Base-by-base conservation (phyloP, 192 early-diverging fungal genomes). In the Backusella circina region DNA sequence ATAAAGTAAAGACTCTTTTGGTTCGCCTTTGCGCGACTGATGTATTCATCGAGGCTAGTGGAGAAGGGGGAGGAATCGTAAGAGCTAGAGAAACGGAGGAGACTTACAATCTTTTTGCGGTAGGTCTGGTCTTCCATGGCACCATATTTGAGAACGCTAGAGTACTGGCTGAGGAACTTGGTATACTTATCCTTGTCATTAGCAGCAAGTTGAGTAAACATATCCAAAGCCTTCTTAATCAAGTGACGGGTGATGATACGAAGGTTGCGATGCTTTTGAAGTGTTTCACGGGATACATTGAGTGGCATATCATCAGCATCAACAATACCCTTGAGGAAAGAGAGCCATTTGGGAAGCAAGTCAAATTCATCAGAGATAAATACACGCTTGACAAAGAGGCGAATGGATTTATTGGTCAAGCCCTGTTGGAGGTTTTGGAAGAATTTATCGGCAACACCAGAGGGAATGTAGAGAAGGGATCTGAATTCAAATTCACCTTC, bases 221-320 rank as follows among this genome's bases (percentile, higher is more conserved):
- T 88, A 65, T 99, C 95, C 69, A 99, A 84, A 64, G 94, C 84
- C 85, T 94, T 98, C 76, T 90, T 91, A 57, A 97, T 85, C n/a
- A 99, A 71, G 78, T 92, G 95, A 79, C 95, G 96, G 71, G 89
- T 88, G 70, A 99, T 96, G 23, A 89, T 79, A 81, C 90, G 90
- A 67, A 99, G 89, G 28, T 90, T 80, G 30, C 88, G 88, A 78
- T 93, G 90, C 70, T 96, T 91, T 84, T 99, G 98, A 61, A 99
- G 85, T 8, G 96, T 97, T 85, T 99, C 98, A 71, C 98, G 92
- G 6, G 97, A 99, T 18, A 99, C 95, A 74, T 98, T 98, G 64
- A 99, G 85, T n/a, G 98, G 97, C 71, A 98, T 83, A 77, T 99
- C 97, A 80, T 98, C 97, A 1, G 94, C 92, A 85, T 99, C 98